Conservation (phyloP, 495 filamentous ascomycete species). For the Daldinia loculata region DNA sequence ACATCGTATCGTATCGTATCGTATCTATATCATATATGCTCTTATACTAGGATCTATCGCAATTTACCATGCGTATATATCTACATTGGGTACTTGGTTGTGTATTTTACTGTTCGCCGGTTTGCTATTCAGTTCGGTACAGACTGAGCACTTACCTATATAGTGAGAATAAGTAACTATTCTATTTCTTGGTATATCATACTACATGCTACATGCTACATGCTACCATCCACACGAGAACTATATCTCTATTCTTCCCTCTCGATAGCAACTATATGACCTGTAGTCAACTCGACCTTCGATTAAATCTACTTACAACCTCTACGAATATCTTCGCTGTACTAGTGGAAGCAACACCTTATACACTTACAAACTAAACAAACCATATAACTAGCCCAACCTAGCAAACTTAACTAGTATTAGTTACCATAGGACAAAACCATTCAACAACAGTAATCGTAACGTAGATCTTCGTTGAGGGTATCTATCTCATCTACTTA, state of each 20-base stretch:
- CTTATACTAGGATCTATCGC: constrained; percentile 1
- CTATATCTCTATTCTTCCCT: too few relatives aligned
- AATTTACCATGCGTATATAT: constrained; percentile 2
- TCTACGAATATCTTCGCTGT: too few relatives aligned
- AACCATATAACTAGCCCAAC: neutral
- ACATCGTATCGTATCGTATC: neutral
- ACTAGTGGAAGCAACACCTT: neutral
- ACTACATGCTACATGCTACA: too few relatives aligned
- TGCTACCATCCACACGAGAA: too few relatives aligned
- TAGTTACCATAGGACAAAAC: neutral
- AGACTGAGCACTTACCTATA: too few relatives aligned
- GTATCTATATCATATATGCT: constrained; percentile 7
- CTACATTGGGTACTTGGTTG: neutral
- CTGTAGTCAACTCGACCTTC: too few relatives aligned
- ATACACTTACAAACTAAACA: neutral
- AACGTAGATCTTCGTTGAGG: constrained; percentile 40
- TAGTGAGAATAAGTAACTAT: too few relatives aligned
- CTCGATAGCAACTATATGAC: too few relatives aligned
- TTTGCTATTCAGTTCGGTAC: too few relatives aligned
- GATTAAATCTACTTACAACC: too few relatives aligned
- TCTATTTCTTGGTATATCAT: too few relatives aligned
- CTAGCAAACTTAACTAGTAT: neutral
- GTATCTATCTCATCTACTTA: constrained; percentile 33
- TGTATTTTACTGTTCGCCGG: too few relatives aligned
- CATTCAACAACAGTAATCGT: neutral